Conservation (phyloP, 331 rosid species). For the Stylosanthes scabra region DNA sequence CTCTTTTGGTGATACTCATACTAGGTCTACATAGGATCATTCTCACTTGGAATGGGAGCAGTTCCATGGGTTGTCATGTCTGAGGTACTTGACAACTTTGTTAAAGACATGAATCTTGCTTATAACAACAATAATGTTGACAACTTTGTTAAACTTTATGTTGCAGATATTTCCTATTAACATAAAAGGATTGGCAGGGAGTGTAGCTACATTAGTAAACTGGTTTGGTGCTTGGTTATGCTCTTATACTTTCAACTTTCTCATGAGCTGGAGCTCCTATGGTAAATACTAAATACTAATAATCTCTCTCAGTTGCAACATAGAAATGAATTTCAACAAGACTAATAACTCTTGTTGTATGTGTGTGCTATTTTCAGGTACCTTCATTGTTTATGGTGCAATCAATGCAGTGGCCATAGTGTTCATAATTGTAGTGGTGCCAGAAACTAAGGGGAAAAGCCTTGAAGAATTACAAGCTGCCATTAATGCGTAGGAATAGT, state of each 20-base stretch:
- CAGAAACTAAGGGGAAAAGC: conserved; percentile 90
- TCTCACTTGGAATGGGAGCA: conserved; percentile 93
- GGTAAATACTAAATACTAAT: conserved; percentile 46
- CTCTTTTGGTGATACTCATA: conserved; percentile 38
- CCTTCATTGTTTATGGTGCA: conserved; percentile 76
- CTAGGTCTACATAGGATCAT: conserved; percentile 76
- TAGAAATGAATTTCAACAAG: conserved; percentile 18
- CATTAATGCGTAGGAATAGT: conserved; percentile 52
- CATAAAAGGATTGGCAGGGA: conserved; percentile 88
- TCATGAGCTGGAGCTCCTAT: conserved; percentile 86
- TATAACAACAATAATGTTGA: no score
- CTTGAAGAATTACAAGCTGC: conserved; percentile 90
- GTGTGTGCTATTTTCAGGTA: conserved; percentile 63
- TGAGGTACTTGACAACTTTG: conserved; percentile 57
- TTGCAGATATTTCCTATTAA: conserved; percentile 87
- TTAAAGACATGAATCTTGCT: neutral
- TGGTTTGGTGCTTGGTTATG: conserved; percentile 97
- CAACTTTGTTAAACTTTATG: neutral
- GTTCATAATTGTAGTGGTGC: conserved; percentile 69
- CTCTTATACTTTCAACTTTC: conserved; percentile 88
- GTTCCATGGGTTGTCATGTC: conserved; percentile 98
- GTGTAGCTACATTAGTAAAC: conserved; percentile 84
- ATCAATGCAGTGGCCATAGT: conserved; percentile 67
- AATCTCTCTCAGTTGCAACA: neutral
- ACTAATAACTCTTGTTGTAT: conserved; percentile 16